phyloP scores from a whole-genome alignment of 1,139 yeast genomes.

The Saccharomyces pastorianus region DNA sequence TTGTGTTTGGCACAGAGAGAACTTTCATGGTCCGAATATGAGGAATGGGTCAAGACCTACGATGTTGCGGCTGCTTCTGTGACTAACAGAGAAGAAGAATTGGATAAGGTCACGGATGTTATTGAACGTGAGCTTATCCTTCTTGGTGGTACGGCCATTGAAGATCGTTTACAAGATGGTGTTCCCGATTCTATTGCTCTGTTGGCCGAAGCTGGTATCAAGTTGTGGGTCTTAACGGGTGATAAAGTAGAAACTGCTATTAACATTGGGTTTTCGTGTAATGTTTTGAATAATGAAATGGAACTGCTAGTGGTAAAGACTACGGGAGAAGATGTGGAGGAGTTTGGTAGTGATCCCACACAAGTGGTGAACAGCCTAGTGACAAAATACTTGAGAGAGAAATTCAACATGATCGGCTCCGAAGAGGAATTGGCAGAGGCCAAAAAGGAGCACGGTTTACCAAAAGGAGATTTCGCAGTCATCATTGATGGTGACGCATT shows the following conservation, averaged over 20 bases:
- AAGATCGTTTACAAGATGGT: conserved; percentile 90
- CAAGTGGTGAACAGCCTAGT: conserved; percentile 49
- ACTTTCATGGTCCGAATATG: conserved; percentile 51
- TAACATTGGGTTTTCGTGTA: conserved; percentile 94
- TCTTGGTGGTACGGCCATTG: conserved; percentile 96
- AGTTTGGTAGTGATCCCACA: conserved; percentile 26
- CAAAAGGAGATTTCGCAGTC: conserved; percentile 69
- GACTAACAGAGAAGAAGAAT: conserved; percentile 64
- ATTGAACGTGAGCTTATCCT: conserved; percentile 69
- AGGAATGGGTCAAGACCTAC: conserved; percentile 60
- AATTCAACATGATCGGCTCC: conserved; percentile 61
- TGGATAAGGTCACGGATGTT: conserved; percentile 71
- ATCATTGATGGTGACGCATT: conserved; percentile 91
- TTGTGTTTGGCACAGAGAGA: conserved; percentile 84
- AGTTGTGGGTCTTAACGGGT: conserved; percentile 95
- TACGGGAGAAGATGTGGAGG: conserved; percentile 38
- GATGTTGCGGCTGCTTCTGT: conserved; percentile 73
- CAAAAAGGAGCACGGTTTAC: conserved; percentile 64
- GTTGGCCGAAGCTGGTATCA: conserved; percentile 87
- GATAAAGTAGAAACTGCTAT: conserved; percentile 97
- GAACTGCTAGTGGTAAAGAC: conserved; percentile 63
- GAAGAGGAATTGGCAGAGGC: conserved; percentile 52
- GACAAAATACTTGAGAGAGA: conserved; percentile 50
- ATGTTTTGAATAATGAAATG: conserved; percentile 80
- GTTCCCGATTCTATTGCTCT: conserved; percentile 92